These are phyloP conservation scores for Pseudocercospora fijiensis DNA, from an alignment of 2,329 filamentous ascomycete genomes.

Conservation along the genomic window DNA sequence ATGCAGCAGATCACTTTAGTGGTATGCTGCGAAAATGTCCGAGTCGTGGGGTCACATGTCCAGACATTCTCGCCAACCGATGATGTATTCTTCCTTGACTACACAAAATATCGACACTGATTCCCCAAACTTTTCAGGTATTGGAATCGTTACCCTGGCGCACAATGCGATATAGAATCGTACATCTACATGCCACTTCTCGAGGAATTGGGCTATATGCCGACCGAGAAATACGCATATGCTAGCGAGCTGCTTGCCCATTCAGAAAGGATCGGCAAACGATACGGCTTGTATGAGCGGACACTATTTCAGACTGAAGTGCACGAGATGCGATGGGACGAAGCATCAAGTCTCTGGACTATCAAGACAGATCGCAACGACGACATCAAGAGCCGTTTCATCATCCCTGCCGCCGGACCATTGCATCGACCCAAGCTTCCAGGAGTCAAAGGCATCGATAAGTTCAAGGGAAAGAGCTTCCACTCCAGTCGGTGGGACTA, in stretches of 20 bases:
- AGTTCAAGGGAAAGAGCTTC: conserved; percentile 44
- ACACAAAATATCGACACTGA: no score
- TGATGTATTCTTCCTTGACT: no score
- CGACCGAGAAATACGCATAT: conserved; percentile 39
- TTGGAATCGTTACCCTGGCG: conserved; percentile 44
- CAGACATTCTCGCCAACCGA: no score
- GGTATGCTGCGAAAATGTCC: no score
- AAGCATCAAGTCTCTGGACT: conserved; percentile 38
- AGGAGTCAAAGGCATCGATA: conserved; percentile 43
- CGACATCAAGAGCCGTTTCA: conserved; percentile 41
- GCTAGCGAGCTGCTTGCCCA: conserved; percentile 45
- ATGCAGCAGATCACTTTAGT: no score
- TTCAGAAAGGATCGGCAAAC: conserved; percentile 24
- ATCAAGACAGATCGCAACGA: conserved; percentile 26
- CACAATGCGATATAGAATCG: conserved; percentile 50
- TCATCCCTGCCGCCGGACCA: conserved; percentile 45
- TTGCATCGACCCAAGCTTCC: conserved; percentile 48
- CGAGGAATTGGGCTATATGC: conserved; percentile 46
- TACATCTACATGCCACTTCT: conserved; percentile 50
- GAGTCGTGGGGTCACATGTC: no score
- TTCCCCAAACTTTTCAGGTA: no score
- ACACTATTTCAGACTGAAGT: conserved; percentile 44
- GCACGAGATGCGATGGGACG: conserved; percentile 23
- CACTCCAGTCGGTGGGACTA: conserved; percentile 50
- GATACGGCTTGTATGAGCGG: conserved; percentile 34